These are phyloP conservation scores for Teratosphaeria gauchensis DNA, from an alignment of 2,329 filamentous ascomycete genomes.

Conservation along the genomic window DNA sequence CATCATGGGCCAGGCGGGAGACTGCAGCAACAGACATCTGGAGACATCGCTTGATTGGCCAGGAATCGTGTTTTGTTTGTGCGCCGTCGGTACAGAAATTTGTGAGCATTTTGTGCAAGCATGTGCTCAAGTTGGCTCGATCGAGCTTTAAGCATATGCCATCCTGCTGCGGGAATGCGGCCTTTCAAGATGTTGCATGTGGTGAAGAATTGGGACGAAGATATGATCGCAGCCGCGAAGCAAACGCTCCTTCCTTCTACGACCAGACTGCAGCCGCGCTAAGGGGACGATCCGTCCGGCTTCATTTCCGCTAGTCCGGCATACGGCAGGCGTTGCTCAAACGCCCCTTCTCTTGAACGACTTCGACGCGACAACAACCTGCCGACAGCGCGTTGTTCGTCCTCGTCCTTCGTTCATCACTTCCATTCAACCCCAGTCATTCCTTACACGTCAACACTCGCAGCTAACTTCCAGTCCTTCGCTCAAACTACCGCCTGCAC, in stretches of 20 bases:
- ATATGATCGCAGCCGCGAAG: not conserved
- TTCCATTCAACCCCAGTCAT: constrained; percentile 16
- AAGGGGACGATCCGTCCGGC: not conserved
- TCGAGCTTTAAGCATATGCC: not conserved
- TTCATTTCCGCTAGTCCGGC: not conserved
- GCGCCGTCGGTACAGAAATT: not conserved
- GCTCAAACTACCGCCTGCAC: not conserved
- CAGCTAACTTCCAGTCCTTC: constrained; percentile 1
- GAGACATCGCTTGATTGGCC: not conserved
- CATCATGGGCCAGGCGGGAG: not conserved
- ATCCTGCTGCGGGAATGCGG: not conserved
- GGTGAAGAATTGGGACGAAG: not conserved
- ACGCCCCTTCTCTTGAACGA: not conserved
- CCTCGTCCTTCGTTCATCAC: constrained; percentile 5
- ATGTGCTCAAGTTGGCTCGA: not conserved
- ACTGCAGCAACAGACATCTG: not conserved
- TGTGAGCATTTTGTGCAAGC: not conserved
- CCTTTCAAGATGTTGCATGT: not conserved
- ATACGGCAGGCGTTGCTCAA: not conserved
- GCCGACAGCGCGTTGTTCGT: not conserved
- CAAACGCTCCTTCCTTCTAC: not conserved
- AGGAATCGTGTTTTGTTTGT: not conserved
- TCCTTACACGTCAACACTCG: constrained; percentile 12
- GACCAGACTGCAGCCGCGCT: not conserved
- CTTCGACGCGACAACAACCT: constrained; percentile 2